A percentile compares a stretch with the other conserved stretches of the same genome.
phyloP scores from a whole-genome alignment of 2,329 filamentous ascomycete genomes.

The Berkeleyomyces basicola region DNA sequence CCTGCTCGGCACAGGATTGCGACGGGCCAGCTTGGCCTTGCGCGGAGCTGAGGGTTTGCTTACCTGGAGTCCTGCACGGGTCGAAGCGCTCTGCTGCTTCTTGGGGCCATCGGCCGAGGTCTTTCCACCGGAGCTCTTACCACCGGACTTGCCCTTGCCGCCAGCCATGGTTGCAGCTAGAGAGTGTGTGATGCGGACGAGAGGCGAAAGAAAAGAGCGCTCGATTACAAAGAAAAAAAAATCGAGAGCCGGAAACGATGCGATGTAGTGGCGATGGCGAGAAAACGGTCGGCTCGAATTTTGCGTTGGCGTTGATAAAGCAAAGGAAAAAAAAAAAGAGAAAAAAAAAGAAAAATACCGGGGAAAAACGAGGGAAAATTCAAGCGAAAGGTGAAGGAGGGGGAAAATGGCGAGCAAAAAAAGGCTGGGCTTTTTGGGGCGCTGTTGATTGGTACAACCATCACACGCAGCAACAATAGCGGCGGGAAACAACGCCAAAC shows the following conservation, averaged over 20 bases:
- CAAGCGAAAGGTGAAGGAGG: neutral
- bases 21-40: neutral
- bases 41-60: slow-evolving; percentile 25
- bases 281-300: too few relatives aligned
- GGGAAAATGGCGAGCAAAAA: neutral
- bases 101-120: slow-evolving; percentile 47
- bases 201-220: neutral
- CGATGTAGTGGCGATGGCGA: too few relatives aligned
- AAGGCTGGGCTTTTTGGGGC: slow-evolving; percentile 1
- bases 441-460: neutral
- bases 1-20: neutral
- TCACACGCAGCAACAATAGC: neutral
- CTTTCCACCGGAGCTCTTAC: slow-evolving; percentile 76
- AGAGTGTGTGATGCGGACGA: neutral
- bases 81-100: slow-evolving; percentile 91
- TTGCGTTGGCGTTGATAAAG: neutral
- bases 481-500: too few relatives aligned
- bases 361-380: neutral
- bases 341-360: slow-evolving; percentile 1
- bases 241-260: too few relatives aligned
- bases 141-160: slow-evolving; percentile 87
- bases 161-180: slow-evolving; percentile 41
- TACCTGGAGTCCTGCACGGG: slow-evolving; percentile 90
- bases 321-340: neutral
- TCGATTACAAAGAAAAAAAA: too few relatives aligned